Conservation (phyloP, 202 grass and related monocot genomes). For the Panicum hallii region DNA sequence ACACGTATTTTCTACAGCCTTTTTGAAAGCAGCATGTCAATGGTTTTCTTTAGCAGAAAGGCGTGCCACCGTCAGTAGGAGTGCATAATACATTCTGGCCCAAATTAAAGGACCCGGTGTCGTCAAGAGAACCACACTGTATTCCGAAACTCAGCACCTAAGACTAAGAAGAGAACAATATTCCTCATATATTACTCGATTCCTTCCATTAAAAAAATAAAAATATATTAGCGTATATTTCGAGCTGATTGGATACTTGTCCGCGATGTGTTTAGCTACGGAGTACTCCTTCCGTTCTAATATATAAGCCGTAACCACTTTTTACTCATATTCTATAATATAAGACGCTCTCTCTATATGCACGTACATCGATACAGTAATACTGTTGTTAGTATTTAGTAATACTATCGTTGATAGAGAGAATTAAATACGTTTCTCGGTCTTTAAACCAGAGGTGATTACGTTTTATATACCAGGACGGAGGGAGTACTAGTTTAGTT, state of each 20-base stretch:
- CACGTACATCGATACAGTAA: too few species aligned
- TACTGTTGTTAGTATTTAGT: too few species aligned
- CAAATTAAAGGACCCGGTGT: background rate
- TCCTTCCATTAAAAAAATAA: background rate
- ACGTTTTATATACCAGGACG: too few species aligned
- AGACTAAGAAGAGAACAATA: constrained; percentile 2
- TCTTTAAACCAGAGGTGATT: too few species aligned
- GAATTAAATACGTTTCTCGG: too few species aligned
- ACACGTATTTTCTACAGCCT: background rate
- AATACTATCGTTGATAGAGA: too few species aligned
- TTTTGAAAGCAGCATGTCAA: background rate
- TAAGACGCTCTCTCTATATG: too few species aligned
- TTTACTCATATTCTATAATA: too few species aligned
- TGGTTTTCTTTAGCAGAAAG: background rate
- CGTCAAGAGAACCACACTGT: background rate
- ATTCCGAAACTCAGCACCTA: background rate
- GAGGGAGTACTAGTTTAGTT: background rate
- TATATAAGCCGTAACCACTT: too few species aligned
- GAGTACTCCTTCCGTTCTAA: too few species aligned
- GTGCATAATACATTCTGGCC: background rate
- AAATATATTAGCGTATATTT: background rate
- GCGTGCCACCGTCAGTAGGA: background rate
- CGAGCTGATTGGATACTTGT: constrained; percentile 4
- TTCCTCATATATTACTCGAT: constrained; percentile 5
- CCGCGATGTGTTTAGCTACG: background rate